Evolutionary conservation across 2,329 filamentous ascomycete genomes (phyloP), one percentile per base, ranked within the genome.

Genomic region (Verticillium longisporum): DNA sequence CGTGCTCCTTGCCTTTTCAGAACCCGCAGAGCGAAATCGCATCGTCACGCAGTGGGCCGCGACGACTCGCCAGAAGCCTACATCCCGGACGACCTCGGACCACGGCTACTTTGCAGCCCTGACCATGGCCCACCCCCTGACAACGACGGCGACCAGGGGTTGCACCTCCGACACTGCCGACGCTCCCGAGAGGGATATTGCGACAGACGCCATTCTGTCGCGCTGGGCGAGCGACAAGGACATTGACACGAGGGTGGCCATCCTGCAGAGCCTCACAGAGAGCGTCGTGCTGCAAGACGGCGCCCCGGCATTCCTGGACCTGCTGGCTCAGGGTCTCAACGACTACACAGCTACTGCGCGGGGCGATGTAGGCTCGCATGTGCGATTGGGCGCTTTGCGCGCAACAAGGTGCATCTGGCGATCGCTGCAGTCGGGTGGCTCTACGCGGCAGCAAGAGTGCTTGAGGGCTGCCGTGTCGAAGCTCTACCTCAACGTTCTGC

Each of bases 321-420:
- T 86, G 1, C 72, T 89, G 9, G 69, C 73, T 0, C 81, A 83
- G 50, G 86, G 88, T 0, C 75, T 99, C 33, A 89, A 94, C 66
- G 93, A 99, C 71, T 98, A 98, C 70, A 96, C 91, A 0, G 93
- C 91, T 3, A 94, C 91, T 66, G 88, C 93, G 14, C 83, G 92
- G 61, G 95, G 95, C 15, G 95, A 99, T 69, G 83, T 98, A 57
- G 95, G 95, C 5, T 96, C 93, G 0, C 84, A 93, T 59, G 89
- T 96, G 4, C 84, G 95, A 3, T 78, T 94, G 5, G 89, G 93
- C 72, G 93, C 91, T 31, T 82, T 97, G 13, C 82, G 88, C 71
- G 93, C 91, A 15, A 84, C 94, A 1, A 84, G 84, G 62, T 86
- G 85, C 2, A 79, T 92, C 1, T 86, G 83, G 75, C 70, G 70